Evolutionary conservation across 805 yeast genomes (phyloP).

Genomic region (Hyphopichia homilentoma): DNA sequence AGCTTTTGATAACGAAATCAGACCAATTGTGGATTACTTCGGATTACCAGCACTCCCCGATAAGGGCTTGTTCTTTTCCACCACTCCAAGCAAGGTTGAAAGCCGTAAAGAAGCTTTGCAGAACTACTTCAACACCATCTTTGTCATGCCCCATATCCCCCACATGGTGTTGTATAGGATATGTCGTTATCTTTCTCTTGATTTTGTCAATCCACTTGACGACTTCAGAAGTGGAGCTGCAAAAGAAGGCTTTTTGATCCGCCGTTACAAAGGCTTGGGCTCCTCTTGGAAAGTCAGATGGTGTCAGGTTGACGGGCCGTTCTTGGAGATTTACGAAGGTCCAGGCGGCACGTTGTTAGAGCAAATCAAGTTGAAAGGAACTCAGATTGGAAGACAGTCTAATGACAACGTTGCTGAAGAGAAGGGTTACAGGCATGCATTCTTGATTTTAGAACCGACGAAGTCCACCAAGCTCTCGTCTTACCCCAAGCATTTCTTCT

Average conservation of each 20-base stretch:
- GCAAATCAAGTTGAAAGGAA: conserved; percentile 43
- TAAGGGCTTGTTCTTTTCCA: conserved; percentile 49
- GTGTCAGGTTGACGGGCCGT: conserved; percentile 62
- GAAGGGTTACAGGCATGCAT: conserved; percentile 57
- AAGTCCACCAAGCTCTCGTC: conserved; percentile 30
- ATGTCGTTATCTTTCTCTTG: conserved; percentile 64
- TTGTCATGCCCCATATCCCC: conserved; percentile 57
- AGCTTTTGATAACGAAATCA: conserved; percentile 56
- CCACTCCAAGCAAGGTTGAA: conserved; percentile 65
- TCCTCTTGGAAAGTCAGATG: conserved; percentile 65
- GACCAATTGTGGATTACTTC: conserved; percentile 48
- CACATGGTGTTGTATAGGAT: conserved; percentile 46
- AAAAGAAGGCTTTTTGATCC: conserved; percentile 63
- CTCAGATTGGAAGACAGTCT: conserved; percentile 56
- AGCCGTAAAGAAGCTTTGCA: conserved; percentile 51
- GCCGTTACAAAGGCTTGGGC: conserved; percentile 63
- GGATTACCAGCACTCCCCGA: conserved; percentile 68
- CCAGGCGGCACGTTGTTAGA: conserved; percentile 57
- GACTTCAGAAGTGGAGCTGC: conserved; percentile 49
- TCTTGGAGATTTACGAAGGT: conserved; percentile 52
- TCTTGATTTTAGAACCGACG: conserved; percentile 48
- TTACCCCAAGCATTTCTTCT: conserved; percentile 57
- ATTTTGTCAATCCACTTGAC: conserved; percentile 58
- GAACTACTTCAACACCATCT: conserved; percentile 56
- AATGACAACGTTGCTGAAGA: conserved; percentile 40